Percentiles rank a stretch among this genome's conserved stretches.
These are phyloP conservation scores for Nicotiana knightiana DNA, from an alignment of 257 asterid genomes.

Conservation along the genomic window DNA sequence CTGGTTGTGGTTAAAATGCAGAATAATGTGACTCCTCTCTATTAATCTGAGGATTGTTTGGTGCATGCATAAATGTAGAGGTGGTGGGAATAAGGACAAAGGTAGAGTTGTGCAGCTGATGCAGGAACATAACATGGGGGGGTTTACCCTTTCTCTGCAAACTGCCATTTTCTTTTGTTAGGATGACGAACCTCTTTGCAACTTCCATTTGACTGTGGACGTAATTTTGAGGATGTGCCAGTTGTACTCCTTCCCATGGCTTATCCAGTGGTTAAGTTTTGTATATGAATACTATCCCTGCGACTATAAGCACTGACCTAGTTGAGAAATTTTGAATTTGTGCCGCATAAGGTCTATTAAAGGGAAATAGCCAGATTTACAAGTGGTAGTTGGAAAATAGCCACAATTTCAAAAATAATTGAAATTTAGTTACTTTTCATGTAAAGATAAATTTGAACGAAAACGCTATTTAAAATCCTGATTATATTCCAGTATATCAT, in stretches of 20 bases:
- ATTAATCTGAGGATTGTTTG: neutral
- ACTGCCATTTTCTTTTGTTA: conserved; percentile 33
- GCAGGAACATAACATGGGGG: neutral
- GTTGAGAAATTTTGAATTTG: no score
- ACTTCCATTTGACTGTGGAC: neutral
- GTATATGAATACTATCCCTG: no score
- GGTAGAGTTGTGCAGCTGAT: neutral
- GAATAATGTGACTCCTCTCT: no score
- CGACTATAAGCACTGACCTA: no score
- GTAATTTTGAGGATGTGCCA: neutral
- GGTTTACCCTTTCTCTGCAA: neutral
- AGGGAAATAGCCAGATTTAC: no score
- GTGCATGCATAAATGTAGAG: neutral
- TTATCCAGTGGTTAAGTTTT: neutral
- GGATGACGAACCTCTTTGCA: conserved; percentile 18
- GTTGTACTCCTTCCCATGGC: neutral
- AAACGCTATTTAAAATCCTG: no score
- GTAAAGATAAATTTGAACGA: no score
- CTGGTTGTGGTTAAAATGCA: neutral
- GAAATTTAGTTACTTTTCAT: no score
- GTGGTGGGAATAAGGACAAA: neutral
- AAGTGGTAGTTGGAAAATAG: no score
- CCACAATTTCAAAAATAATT: no score
- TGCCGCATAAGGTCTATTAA: no score
- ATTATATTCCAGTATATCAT: no score